Evolutionary conservation across 306 rosid species (phyloP), one percentile per base, ranked within the genome.

Genomic region (Hippophae tibetana): DNA sequence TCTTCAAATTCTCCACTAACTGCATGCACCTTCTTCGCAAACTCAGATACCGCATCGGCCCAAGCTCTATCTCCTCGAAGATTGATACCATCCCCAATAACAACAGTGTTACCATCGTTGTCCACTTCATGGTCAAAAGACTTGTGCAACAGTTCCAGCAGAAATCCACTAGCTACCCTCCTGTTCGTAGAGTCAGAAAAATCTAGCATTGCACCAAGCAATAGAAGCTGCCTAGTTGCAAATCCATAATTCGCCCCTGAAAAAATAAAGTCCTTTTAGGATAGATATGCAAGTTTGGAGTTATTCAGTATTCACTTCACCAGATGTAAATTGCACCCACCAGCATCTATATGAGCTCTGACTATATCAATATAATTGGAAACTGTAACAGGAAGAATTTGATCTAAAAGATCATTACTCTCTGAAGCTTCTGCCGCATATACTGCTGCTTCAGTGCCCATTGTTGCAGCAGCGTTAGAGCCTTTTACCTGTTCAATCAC

Each of bases 391-490:
- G 99, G 99, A 54, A 92, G 86, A 70, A 85, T 78, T 68, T 72
- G 73, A 81, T 92, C 99, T 27, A 92, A 74, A 57, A 92, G 95
- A 63, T 92, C 96, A 75, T 86, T 92, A 65, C 69, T 80, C 69
- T 85, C 86, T 11, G 95, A 83, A 63, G 99, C 96, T 86, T 88
- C 96, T 23, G 94, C 83, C 1, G 99, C 99, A 80, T 92, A 92
- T 40, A 92, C 95, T 57, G 84, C 86, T 31, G 99, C 99, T 79
- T 87, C 99, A 45, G 96, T 75, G 40, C 99, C 96, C 79, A 54
- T 82, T n/a, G 96, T 78, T 42, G 88, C 76, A 43, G 99, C 96
- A 74, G 99, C 96, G 72, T 88, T 95, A 63, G 95, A 79, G 66
- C 96, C 99, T 72, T 79, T 87, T 62, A 76, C 86, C 98, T 90